These are phyloP conservation scores for Claviceps sp. DNA, from an alignment of 2,329 filamentous ascomycete genomes.

Conservation along the genomic window DNA sequence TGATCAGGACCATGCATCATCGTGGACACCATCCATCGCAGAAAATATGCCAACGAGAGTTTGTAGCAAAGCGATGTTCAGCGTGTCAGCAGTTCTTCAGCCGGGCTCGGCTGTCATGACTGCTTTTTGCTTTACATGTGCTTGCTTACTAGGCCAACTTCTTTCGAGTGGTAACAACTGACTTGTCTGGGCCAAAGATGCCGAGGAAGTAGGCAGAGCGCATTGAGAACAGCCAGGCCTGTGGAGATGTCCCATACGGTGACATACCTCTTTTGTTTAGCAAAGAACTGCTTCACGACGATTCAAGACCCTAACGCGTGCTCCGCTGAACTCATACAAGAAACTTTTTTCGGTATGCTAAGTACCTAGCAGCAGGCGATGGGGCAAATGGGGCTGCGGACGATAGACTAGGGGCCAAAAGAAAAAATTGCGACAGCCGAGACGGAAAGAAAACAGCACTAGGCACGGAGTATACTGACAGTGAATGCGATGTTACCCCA, in stretches of 20 bases:
- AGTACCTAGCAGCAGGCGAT: background rate
- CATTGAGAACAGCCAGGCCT: conserved; percentile 42
- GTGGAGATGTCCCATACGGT: background rate
- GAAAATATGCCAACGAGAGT: background rate
- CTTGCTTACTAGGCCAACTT: conserved; percentile 13
- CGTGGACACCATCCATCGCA: background rate
- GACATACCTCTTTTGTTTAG: background rate
- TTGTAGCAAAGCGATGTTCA: conserved; percentile 1
- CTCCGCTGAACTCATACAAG: background rate
- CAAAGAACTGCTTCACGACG: background rate
- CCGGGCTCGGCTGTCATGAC: background rate
- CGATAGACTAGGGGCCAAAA: background rate
- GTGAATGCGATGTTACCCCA: conserved; percentile 61
- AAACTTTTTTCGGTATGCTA: background rate
- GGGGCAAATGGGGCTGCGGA: background rate
- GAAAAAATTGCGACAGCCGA: background rate
- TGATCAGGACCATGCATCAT: conserved; percentile 1
- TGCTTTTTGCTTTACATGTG: background rate
- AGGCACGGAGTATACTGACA: conserved; percentile 22
- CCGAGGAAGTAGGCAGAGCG: conserved; percentile 46
- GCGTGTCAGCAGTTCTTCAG: background rate
- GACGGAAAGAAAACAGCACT: background rate
- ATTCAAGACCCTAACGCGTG: background rate
- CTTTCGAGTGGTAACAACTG: conserved; percentile 8
- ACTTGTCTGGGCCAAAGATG: conserved; percentile 37